Conservation (phyloP, 768 basidiomycete genomes). For the Dioszegia crocea region DNA sequence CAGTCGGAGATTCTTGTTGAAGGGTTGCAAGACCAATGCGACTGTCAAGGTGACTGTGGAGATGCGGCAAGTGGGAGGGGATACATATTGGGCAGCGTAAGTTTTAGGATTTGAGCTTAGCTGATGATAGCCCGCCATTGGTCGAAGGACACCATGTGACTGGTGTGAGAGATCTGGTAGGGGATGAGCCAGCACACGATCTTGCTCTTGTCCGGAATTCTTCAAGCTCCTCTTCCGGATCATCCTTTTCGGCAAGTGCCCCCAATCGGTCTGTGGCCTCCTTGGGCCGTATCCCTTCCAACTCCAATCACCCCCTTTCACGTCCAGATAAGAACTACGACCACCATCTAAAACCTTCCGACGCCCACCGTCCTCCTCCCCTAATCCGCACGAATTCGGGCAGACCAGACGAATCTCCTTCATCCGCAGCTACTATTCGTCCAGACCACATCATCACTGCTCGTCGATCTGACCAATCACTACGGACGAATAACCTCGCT, state of each 20-base stretch:
- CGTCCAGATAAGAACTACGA: slow-evolving; percentile 16
- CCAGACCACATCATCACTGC: slow-evolving; percentile 12
- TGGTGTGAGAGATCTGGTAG: slow-evolving; percentile 27
- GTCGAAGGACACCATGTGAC: slow-evolving; percentile 41
- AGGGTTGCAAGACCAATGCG: slow-evolving; percentile 39
- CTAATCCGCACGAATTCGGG: background rate
- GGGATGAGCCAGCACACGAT: slow-evolving; percentile 20
- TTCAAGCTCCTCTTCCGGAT: slow-evolving; percentile 31
- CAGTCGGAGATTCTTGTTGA: slow-evolving; percentile 31
- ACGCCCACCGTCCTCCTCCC: slow-evolving; percentile 1
- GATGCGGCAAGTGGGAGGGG: slow-evolving; percentile 34
- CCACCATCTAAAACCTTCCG: slow-evolving; percentile 23
- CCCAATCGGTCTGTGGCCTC: slow-evolving; percentile 15
- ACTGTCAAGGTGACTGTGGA: slow-evolving; percentile 37
- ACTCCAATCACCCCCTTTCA: slow-evolving; percentile 3
- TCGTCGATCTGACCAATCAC: background rate
- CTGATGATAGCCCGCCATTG: slow-evolving; percentile 28
- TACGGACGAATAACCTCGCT: background rate
- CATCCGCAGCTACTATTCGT: background rate
- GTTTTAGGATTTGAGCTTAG: slow-evolving; percentile 4
- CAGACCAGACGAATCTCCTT: background rate
- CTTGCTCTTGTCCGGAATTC: slow-evolving; percentile 21
- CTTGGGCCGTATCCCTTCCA: slow-evolving; percentile 7
- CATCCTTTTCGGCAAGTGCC: slow-evolving; percentile 5
- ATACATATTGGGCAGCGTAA: slow-evolving; percentile 37